Conservation (phyloP, 176 grass and related monocot genomes). For the Paspalum notatum region DNA sequence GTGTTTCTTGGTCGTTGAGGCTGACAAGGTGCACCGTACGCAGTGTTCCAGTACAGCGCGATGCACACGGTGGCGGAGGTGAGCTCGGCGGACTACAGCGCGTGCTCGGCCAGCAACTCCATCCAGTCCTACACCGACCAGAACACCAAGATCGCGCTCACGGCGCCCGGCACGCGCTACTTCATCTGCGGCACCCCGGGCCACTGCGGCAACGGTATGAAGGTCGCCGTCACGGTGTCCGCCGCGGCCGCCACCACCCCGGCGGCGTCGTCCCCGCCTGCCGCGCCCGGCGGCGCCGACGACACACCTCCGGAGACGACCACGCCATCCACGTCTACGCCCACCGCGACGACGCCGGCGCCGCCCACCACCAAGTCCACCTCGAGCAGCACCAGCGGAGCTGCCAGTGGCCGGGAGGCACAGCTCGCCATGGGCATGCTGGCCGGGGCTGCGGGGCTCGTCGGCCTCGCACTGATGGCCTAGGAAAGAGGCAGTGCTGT, state of each 20-base stretch:
- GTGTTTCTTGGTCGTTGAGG: not conserved
- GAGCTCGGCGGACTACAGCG: constrained; percentile 65
- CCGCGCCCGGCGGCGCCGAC: constrained; percentile 29
- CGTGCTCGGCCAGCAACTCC: constrained; percentile 76
- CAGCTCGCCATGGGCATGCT: constrained; percentile 18
- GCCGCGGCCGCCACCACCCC: constrained; percentile 22
- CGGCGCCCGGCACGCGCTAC: constrained; percentile 75
- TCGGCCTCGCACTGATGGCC: constrained; percentile 55
- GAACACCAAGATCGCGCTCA: constrained; percentile 84
- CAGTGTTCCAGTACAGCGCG: constrained; percentile 79
- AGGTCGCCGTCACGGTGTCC: constrained; percentile 71
- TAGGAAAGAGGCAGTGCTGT: constrained; percentile 69
- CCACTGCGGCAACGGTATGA: constrained; percentile 89
- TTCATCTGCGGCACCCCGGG: constrained; percentile 80
- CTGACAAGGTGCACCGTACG: not conserved
- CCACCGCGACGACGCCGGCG: constrained; percentile 7
- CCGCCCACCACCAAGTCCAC: constrained; percentile 29
- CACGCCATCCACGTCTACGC: constrained; percentile 29
- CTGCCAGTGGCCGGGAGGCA: constrained; percentile 16
- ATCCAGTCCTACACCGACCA: constrained; percentile 81
- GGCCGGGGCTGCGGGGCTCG: constrained; percentile 38
- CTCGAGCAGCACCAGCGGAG: constrained; percentile 26
- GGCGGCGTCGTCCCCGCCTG: constrained; percentile 7
- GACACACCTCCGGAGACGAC: not conserved
- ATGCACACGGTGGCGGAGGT: constrained; percentile 78